Percentiles rank a stretch among this genome's conserved stretches.
Conservation (phyloP, 1,284 basidiomycete species). For the Vanrija pseudolonga region DNA sequence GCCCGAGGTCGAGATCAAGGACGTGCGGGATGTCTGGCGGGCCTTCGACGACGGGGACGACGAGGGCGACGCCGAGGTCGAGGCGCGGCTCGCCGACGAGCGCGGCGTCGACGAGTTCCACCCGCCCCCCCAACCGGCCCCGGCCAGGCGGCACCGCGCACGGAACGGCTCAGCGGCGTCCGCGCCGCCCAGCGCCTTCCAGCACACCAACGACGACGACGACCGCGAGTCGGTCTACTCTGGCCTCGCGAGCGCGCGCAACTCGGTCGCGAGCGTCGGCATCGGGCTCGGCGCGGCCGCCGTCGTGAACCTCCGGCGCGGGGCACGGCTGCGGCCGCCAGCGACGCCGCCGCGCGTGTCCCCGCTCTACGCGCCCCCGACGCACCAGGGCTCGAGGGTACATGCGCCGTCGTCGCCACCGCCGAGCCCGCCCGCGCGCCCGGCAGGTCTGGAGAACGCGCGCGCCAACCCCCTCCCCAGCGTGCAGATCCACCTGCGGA, state of each 20-base stretch:
- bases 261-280: conserved; percentile 25
- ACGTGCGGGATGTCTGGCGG: conserved; percentile 87
- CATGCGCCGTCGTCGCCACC: conserved; percentile 13
- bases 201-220: background rate
- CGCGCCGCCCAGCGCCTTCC: background rate
- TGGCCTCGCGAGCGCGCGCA: conserved; percentile 18
- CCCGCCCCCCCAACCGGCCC: background rate
- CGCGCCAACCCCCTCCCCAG: conserved; percentile 36
- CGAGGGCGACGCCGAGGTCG: conserved; percentile 52
- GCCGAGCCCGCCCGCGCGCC: conserved; percentile 33
- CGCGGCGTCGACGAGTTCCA: background rate
- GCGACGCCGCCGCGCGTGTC: conserved; percentile 1
- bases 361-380: background rate
- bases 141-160: background rate
- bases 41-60: conserved; percentile 82
- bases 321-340: background rate
- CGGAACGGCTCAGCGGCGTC: background rate
- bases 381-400: background rate
- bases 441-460: conserved; percentile 14
- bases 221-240: conserved; percentile 25
- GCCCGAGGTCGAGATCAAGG: conserved; percentile 84
- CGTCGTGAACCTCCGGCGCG: background rate
- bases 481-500: conserved; percentile 50
- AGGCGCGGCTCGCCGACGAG: conserved; percentile 1
- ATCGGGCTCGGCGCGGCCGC: conserved; percentile 18